These are phyloP conservation scores for Curvularia verruculosa DNA, from an alignment of 2,329 filamentous ascomycete species.

Conservation along the genomic window DNA sequence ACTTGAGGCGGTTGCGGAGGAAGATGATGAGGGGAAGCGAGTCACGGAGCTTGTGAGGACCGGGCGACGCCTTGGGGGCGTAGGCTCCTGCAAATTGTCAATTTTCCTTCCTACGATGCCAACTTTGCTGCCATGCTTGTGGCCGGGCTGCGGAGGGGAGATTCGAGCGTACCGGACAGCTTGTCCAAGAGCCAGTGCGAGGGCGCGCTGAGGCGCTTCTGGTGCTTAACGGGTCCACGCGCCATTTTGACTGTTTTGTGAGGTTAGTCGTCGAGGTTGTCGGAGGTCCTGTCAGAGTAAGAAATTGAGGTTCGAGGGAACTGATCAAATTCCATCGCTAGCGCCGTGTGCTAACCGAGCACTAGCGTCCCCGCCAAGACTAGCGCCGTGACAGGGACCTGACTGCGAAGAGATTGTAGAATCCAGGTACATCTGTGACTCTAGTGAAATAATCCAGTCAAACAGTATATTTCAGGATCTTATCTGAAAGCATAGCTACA, in stretches of 20 bases:
- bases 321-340: conserved; percentile 16
- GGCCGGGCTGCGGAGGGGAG: conserved; percentile 58
- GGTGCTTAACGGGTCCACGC: conserved; percentile 91
- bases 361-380: conserved; percentile 1
- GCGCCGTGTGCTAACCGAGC: conserved; percentile 21
- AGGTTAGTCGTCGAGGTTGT: conserved; percentile 46
- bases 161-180: conserved; percentile 74
- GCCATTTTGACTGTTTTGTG: conserved; percentile 63
- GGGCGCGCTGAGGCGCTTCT: conserved; percentile 99
- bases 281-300: conserved; percentile 35
- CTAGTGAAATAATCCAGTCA: no score
- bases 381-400: not conserved
- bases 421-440: no score
- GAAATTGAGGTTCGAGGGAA: conserved; percentile 17
- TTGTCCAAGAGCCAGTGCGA: conserved; percentile 99
- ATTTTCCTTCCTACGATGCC: conserved; percentile 9
- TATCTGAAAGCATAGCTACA: not conserved
- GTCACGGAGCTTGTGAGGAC: conserved; percentile 99
- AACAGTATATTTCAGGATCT: no score
- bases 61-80: conserved; percentile 71
- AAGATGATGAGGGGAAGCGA: conserved; percentile 99
- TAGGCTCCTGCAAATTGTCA: conserved; percentile 53
- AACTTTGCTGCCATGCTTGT: conserved; percentile 2
- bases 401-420: no score
- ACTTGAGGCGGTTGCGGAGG: conserved; percentile 81